Percentiles rank a stretch among this genome's conserved stretches.
These are phyloP conservation scores for Pseudogymnoascus sp. DNA, from an alignment of 2,329 filamentous ascomycete species.

Conservation along the genomic window DNA sequence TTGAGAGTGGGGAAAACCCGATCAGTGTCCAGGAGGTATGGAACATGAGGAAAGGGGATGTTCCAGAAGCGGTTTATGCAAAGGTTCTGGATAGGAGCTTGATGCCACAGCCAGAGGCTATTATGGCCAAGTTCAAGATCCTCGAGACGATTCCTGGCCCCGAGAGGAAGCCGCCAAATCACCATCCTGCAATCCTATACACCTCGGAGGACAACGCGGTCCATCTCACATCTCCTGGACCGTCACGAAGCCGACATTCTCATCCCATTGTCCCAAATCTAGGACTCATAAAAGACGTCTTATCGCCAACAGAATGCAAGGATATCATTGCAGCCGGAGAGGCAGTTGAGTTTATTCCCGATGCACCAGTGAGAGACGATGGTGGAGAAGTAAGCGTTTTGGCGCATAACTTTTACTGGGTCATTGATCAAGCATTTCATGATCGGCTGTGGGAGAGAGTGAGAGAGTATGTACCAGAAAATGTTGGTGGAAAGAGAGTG, in stretches of 20 bases:
- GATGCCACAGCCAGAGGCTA: constrained; percentile 30
- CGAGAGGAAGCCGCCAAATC: constrained; percentile 59
- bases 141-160: constrained; percentile 55
- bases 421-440: constrained; percentile 56
- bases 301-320: constrained; percentile 55
- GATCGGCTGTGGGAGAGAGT: constrained; percentile 57
- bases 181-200: constrained; percentile 59
- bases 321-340: constrained; percentile 62
- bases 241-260: constrained; percentile 44
- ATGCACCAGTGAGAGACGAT: constrained; percentile 59
- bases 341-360: constrained; percentile 57
- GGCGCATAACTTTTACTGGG: constrained; percentile 70
- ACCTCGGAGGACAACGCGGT: constrained; percentile 53
- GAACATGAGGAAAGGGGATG: constrained; percentile 43
- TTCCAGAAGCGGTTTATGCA: constrained; percentile 43
- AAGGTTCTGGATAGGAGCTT: constrained; percentile 51
- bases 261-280: constrained; percentile 59
- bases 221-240: constrained; percentile 37
- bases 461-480: constrained; percentile 47
- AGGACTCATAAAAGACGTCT: constrained; percentile 51
- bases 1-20: constrained; percentile 30
- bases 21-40: constrained; percentile 55
- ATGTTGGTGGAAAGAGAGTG: constrained; percentile 48
- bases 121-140: constrained; percentile 42
- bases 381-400: constrained; percentile 54